Base-by-base conservation (phyloP, 2,329 filamentous ascomycete species). In the Ophiocordyceps robertsii region DNA sequence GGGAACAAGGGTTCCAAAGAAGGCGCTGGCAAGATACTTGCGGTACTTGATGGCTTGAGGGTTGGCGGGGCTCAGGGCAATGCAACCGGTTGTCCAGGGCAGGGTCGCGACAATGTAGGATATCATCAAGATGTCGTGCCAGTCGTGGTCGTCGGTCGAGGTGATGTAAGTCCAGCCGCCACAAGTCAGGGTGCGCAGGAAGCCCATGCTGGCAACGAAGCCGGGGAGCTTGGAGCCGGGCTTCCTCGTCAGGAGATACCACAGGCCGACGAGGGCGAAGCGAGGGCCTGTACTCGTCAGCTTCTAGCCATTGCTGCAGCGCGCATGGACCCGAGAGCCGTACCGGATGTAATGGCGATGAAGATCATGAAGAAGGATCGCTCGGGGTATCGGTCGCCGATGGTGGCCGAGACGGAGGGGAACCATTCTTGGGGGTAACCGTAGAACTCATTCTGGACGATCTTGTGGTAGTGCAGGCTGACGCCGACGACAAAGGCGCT, bases 101-200 rank as follows among this genome's bases (percentile, higher is more conserved):
- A 98, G 70, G 3, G 92, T 96, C 30, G 87, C 84, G 38, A 98
- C 82, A 43, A 98, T 72, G 63, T 98, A 98, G 13, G 88, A 93
- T 53, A 98, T 95, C 92, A 98, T 98, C 61, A 98, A 90, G 48
- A 96, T 90, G 57, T 98, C 92, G 61, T 98, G 92, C 89, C 88
- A 96, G 63, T 94, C 80, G 63, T 98, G 92, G 60, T 96, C 87
- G 60, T 98, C 92, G 37, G 92, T 98, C 47, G 92, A 96, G 24
- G 92, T 98, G 47, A 98, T 80, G 63, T 96, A 98, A 42, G 92
- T 95, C 90, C 92, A 98, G 45, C 92, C 92, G 53, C 90, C 92
- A 57, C 92, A 98, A 4, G 88, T 95, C 45, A 96, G 66, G 10
- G 90, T 95, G 53, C 92, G 80, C 56, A 96, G 82, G 41, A 95